A percentile compares a stretch with the other conserved stretches of the same genome.
phyloP scores from a whole-genome alignment of 352 stramenopile species.

The Phytophthora megakarya region DNA sequence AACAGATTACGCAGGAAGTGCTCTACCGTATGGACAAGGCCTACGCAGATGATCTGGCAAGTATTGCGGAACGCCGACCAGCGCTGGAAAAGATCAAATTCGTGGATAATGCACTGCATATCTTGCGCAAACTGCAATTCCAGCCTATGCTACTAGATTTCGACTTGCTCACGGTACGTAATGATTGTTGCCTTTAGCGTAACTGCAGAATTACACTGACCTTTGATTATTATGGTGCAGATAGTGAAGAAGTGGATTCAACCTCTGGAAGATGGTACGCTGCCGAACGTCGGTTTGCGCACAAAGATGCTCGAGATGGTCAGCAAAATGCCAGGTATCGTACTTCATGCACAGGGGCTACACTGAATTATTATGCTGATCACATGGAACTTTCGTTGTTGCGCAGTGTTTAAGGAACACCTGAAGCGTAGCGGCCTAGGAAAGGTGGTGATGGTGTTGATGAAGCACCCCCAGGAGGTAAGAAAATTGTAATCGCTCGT shows the following conservation, averaged over 20 bases:
- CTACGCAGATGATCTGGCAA: constrained; percentile 71
- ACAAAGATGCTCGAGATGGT: constrained; percentile 89
- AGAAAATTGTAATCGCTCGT: neutral
- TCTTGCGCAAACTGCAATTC: constrained; percentile 83
- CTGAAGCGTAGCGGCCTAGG: constrained; percentile 89
- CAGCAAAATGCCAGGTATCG: constrained; percentile 68
- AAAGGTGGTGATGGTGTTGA: constrained; percentile 88
- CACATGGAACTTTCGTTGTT: neutral
- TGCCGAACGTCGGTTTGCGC: constrained; percentile 85
- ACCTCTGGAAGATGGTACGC: constrained; percentile 70
- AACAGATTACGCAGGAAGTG: constrained; percentile 86
- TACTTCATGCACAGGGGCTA: neutral
- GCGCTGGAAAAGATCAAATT: constrained; percentile 90
- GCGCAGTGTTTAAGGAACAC: constrained; percentile 87
- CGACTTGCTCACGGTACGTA: constrained; percentile 76
- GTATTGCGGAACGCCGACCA: constrained; percentile 60
- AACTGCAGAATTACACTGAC: neutral
- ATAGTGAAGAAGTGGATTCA: constrained; percentile 92
- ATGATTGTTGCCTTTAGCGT: neutral
- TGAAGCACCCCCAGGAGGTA: constrained; percentile 89
- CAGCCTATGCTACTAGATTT: constrained; percentile 90
- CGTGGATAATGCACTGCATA: constrained; percentile 67
- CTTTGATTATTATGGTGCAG: constrained; percentile 32
- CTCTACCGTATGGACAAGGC: constrained; percentile 91
- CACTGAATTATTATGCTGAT: neutral